Base-by-base conservation (phyloP, 331 rosid species). In the Pyrus hybrid region DNA sequence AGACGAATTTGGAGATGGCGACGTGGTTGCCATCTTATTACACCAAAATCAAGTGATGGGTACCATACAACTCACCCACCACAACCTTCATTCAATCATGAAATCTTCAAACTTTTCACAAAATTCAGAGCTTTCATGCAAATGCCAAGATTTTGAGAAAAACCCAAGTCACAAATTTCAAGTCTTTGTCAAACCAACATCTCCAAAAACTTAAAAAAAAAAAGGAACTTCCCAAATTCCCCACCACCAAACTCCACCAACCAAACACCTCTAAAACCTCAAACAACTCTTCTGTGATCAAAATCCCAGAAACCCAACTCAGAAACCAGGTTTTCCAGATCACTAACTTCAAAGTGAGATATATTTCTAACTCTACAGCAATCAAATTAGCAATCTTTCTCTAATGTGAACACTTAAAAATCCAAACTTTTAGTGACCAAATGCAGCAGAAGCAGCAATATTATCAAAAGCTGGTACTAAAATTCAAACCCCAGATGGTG, bases 1-100 rank as follows among this genome's bases (percentile, higher is more conserved):
- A 56, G 83, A 33, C 33, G 85, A 80, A 57, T 74, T 63, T 18
- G 84, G 93, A 45, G 93, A 86, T 68, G 97, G 93, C 65, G 92
- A 80, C 51, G 69, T 68, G 30, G 86, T 82, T 26, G 92, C 88
- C 98, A 93, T 93, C 68, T 68, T 26, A 7, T 21, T 58, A 67
- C 26, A 74, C 63, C 43, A 70, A 83, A 76, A 79, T 21, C 74
- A 61, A 51, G 43, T 5, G 28, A 62, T 22, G 71, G 67, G 56
- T 65, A 37, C 11, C 68, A 54, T 54, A 37, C 22, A 56, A 41
- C 13, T 74, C 30, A 43, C 43, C 5, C 3, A 25, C 66, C 28
- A 75, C 41, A 45, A 67, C 69, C 54, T 68, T 53, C 72, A 77
- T 68, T 8, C 49, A 25, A 23, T 65, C 58, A 33, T 10, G 68